Percentiles rank a stretch among this genome's conserved stretches.
These are phyloP conservation scores for Acanthamoeba castellanii DNA, from an alignment of 208 protist species.

Conservation along the genomic window DNA sequence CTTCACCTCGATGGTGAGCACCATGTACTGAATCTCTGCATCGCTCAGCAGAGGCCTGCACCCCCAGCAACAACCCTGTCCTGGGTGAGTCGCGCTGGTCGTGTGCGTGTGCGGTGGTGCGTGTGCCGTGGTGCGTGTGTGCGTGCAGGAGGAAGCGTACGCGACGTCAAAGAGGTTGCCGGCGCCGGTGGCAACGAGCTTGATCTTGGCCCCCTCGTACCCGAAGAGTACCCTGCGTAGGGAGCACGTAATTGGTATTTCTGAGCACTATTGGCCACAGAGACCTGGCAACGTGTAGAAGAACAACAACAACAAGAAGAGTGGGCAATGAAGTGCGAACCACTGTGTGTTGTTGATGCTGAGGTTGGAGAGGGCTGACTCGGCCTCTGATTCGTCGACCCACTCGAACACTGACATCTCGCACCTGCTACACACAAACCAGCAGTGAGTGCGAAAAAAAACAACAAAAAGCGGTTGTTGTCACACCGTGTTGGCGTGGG, in stretches of 20 bases:
- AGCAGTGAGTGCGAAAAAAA: no score
- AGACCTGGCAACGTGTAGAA: no score
- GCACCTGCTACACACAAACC: no score
- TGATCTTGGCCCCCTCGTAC: slow-evolving; percentile 30
- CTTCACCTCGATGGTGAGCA: slow-evolving; percentile 7
- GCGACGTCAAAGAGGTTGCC: neutral
- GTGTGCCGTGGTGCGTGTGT: neutral
- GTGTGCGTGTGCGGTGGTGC: neutral
- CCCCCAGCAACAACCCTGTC: neutral
- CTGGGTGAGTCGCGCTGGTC: no score
- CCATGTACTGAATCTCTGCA: slow-evolving; percentile 29
- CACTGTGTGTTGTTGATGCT: slow-evolving; percentile 60
- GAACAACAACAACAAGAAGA: no score
- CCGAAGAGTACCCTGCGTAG: slow-evolving; percentile 24
- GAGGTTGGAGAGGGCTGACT: neutral
- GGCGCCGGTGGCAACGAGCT: neutral
- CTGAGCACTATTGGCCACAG: no score
- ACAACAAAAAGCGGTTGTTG: no score
- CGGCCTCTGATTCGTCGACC: slow-evolving; percentile 36
- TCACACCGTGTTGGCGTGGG: no score
- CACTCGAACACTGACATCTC: slow-evolving; percentile 44
- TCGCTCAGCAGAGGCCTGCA: slow-evolving; percentile 13
- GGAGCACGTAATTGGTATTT: no score
- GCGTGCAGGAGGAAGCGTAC: neutral
- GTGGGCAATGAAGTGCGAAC: neutral